Evolutionary conservation across 2,329 filamentous ascomycete genomes (phyloP).

Genomic region (Graphilbum ipis-grandicollis): DNA sequence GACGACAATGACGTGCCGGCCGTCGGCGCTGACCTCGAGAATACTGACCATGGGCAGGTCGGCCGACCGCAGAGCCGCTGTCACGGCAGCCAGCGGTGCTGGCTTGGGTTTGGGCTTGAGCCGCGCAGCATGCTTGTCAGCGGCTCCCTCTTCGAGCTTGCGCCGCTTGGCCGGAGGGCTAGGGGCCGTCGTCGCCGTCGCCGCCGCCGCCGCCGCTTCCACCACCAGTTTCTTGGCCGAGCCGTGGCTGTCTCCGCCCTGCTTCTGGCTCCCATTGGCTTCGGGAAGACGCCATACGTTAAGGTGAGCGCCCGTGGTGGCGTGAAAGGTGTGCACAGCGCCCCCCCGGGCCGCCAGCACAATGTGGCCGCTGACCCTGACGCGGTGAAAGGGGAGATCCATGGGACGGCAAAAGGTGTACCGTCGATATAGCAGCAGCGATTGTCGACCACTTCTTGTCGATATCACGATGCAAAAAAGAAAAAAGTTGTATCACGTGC

Average conservation of each 20-base stretch:
- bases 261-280: slow-evolving; percentile 10
- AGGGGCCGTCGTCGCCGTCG: slow-evolving; percentile 7
- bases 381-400: slow-evolving; percentile 44
- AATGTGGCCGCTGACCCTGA: slow-evolving; percentile 34
- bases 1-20: slow-evolving; percentile 54
- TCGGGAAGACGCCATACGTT: slow-evolving; percentile 41
- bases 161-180: slow-evolving; percentile 4
- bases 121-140: slow-evolving; percentile 11
- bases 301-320: slow-evolving; percentile 37
- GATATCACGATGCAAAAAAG: not conserved
- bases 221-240: slow-evolving; percentile 5
- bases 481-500: slow-evolving; percentile 1
- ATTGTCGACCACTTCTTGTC: not conserved
- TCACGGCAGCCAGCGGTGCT: slow-evolving; percentile 5
- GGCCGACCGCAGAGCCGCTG: slow-evolving; percentile 15
- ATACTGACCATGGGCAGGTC: slow-evolving; percentile 51
- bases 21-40: slow-evolving; percentile 44
- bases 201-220: slow-evolving; percentile 9
- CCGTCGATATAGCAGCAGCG: too few relatives aligned
- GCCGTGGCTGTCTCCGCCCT: not conserved
- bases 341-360: slow-evolving; percentile 61
- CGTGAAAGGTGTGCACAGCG: slow-evolving; percentile 49
- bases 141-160: slow-evolving; percentile 12
- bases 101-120: not conserved
- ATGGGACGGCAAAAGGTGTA: slow-evolving; percentile 1